phyloP scores from a whole-genome alignment of 192 early-diverging fungal genomes.

The Coemansia sp. region DNA sequence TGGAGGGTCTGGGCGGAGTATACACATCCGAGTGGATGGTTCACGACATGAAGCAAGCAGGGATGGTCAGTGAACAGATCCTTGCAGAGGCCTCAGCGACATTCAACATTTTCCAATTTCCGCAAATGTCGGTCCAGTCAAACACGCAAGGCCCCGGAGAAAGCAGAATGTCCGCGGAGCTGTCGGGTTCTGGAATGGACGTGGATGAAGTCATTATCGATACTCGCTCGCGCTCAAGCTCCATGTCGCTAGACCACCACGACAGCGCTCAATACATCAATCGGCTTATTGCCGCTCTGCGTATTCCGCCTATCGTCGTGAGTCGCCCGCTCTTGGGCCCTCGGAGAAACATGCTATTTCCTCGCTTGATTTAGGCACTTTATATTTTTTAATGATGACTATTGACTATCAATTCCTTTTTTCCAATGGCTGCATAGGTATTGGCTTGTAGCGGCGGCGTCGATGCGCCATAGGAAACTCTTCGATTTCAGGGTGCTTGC shows the following conservation, averaged over 20 bases:
- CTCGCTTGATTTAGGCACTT: slow-evolving; percentile 24
- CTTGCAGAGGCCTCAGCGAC: neutral
- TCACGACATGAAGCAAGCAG: slow-evolving; percentile 3
- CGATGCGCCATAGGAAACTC: slow-evolving; percentile 13
- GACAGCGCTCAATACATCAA: slow-evolving; percentile 22
- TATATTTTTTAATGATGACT: slow-evolving; percentile 7
- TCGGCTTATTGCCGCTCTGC: slow-evolving; percentile 30
- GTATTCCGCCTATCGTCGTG: slow-evolving; percentile 39
- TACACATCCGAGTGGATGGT: slow-evolving; percentile 25
- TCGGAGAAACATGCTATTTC: slow-evolving; percentile 31
- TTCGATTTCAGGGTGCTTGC: slow-evolving; percentile 38
- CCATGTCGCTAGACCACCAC: slow-evolving; percentile 11
- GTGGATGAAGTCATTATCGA: slow-evolving; percentile 28
- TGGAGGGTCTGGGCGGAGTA: slow-evolving; percentile 34
- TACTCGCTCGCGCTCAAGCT: slow-evolving; percentile 28
- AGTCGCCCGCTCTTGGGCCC: slow-evolving; percentile 41
- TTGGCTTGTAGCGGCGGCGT: neutral
- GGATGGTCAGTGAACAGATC: slow-evolving; percentile 20
- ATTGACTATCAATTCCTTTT: neutral
- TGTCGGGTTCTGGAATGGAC: slow-evolving; percentile 20
- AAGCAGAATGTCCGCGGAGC: neutral
- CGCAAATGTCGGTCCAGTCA: neutral
- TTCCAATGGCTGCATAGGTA: neutral
- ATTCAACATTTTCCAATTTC: neutral
- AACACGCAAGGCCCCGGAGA: neutral